Evolutionary conservation across 768 basidiomycete genomes (phyloP), one percentile per base, ranked within the genome.

Genomic region (Gymnopilus dilepis): DNA sequence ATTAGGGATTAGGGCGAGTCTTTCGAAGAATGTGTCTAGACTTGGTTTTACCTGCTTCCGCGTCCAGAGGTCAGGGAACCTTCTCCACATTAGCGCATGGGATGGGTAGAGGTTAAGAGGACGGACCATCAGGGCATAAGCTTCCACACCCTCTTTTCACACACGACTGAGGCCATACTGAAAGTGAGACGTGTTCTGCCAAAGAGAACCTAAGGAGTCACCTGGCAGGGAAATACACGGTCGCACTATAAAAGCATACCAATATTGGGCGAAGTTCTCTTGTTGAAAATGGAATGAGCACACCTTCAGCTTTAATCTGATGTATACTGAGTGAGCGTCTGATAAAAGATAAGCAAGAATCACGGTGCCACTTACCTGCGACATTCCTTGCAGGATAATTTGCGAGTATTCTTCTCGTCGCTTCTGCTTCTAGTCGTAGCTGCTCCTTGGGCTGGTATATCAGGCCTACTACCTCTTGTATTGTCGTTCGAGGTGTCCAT

Each of bases 81-180:
- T 86, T 56, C 11, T 31, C 60, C 28, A 56, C 45, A 60, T 62
- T 33, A 61, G 52, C 34, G 34, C 37, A 60, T 26, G 50, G 42
- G 42, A 55, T 38, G 48, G 43, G 61, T 37, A 66, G 52, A 62
- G 63, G 60, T 54, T 51, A 37, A 48, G 34, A 63, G 42, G 52
- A 51, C 64, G 3, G 51, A 84, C 85, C 85, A 65, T 86, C 85
- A 48, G 85, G 85, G 68, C 85, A 86, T 56, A 86, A 80, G 60
- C 83, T 85, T 3, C 84, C 84, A 64, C 86, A 87, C 33, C 89
- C 86, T 63, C 86, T 77, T 72, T 88, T 88, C 26, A 84, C 83
- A 67, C 86, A 88, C 53, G 86, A 87, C 83, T 84, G 65, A n/a
- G 48, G 13, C 54, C 45, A 53, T 30, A 65, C 54, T 42, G 65